Base-by-base conservation (phyloP, 768 basidiomycete species). In the Chiua virens region DNA sequence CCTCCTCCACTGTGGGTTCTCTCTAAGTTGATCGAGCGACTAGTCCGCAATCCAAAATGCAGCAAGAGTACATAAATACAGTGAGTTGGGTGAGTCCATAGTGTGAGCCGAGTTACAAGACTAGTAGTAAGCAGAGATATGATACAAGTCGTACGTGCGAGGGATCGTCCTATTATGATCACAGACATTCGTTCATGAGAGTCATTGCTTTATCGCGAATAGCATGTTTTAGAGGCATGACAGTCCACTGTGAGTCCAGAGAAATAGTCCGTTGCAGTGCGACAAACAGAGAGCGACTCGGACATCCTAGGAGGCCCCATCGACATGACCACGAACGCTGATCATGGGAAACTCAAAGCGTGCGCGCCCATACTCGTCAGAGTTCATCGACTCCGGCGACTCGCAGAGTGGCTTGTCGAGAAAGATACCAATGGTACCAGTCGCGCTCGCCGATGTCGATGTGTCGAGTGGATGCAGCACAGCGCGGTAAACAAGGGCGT, bases 361-460 rank as follows among this genome's bases (percentile, higher is more conserved):
- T 20, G 14, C 9, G 20, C 17, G 42, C 35, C 45, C 14, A 15
- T 35, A 38, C 15, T 47, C 54, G 6, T 36, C 28, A 10, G 42
- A 18, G 39, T 37, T 25, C 14, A 64, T 53, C 54, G 45, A 21
- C 6, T 61, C 58, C 28, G 63, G 63, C 4, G 63, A 64, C 14
- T 66, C 64, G n/a, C 63, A 66, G 4, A 58, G 13, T 0, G 59
- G 50, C 30, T 42, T 34, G 46, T 42, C 49, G 14, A 61, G 52
- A 25, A 43, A 52, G 9, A 7, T 35, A 47, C 15, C 34, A 17
- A 7, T 8, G 9, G 5, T 35, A 47, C 15, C 34, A 17, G 7
- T 8, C 34, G 15, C 30, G 30, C 13, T 30, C 30, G 30, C 13
- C 30, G 30, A 30, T 11, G 28, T 49, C 22, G 21, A 21, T 37